Evolutionary conservation across 345 rosid genomes (phyloP).

Genomic region (Hevea brasiliensis): DNA sequence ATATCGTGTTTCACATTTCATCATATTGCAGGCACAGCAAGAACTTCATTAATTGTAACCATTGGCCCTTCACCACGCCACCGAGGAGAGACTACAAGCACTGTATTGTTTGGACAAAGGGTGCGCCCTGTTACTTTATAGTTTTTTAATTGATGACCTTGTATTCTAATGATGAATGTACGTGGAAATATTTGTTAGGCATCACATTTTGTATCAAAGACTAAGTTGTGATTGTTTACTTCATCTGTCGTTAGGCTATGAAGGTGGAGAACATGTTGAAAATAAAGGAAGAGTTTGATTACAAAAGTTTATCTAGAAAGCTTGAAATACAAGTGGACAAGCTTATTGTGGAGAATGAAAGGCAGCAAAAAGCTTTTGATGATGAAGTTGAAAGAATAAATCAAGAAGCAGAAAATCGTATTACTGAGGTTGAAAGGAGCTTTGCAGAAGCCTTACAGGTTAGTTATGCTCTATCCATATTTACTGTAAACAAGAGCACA

Average conservation of each 20-base stretch:
- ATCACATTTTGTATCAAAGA: neutral
- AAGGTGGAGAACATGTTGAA: conserved; percentile 39
- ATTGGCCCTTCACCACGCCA: conserved; percentile 42
- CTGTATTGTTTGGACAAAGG: conserved; percentile 41
- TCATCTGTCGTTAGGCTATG: conserved; percentile 30
- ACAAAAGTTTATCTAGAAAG: conserved; percentile 36
- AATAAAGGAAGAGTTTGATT: conserved; percentile 40
- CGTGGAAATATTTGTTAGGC: neutral
- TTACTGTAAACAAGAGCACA: neutral
- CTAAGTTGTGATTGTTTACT: neutral
- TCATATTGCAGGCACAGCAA: conserved; percentile 36
- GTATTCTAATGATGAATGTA: neutral
- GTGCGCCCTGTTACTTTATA: conserved; percentile 16
- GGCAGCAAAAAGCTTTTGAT: conserved; percentile 33
- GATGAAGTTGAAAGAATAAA: conserved; percentile 33
- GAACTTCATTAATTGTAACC: conserved; percentile 36
- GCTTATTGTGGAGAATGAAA: conserved; percentile 37
- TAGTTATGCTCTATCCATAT: neutral
- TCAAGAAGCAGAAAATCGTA: conserved; percentile 35
- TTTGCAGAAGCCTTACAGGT: conserved; percentile 45
- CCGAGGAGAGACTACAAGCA: conserved; percentile 38
- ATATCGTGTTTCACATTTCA: conserved; percentile 7
- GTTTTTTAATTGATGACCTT: neutral
- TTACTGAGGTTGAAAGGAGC: conserved; percentile 35
- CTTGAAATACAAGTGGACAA: conserved; percentile 41